A percentile compares a stretch with the other conserved stretches of the same genome.
Evolutionary conservation across 768 basidiomycete species (phyloP).

Genomic region (Russula olivacea): DNA sequence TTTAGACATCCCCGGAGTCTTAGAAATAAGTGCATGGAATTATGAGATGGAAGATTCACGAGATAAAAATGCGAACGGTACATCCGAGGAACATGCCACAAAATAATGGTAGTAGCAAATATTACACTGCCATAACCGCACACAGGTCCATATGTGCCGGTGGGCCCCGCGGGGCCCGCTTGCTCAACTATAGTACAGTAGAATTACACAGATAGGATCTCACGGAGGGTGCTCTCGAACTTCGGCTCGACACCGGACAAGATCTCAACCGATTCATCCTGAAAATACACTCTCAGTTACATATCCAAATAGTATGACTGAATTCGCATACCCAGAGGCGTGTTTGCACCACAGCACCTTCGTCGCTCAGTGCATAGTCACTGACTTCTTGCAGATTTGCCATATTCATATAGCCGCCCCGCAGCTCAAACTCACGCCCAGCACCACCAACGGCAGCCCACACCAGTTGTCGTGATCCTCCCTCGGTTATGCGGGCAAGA

Average conservation of each 20-base stretch:
- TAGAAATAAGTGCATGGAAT: too few species aligned
- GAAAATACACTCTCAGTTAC: neutral
- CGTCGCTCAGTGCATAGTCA: constrained; percentile 21
- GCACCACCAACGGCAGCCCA: constrained; percentile 19
- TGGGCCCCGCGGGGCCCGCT: too few species aligned
- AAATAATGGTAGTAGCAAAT: too few species aligned
- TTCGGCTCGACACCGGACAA: constrained; percentile 10
- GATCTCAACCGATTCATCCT: constrained; percentile 21
- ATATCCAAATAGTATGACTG: neutral
- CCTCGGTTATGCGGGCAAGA: constrained; percentile 9
- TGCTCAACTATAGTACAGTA: constrained; percentile 33
- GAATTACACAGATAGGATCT: neutral
- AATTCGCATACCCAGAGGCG: constrained; percentile 12
- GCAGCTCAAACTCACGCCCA: constrained; percentile 12
- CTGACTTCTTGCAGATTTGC: constrained; percentile 12
- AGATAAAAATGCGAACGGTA: too few species aligned
- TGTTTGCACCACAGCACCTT: constrained; percentile 8
- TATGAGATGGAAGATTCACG: too few species aligned
- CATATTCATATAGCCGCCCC: constrained; percentile 10
- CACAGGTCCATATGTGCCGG: neutral
- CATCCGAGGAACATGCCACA: too few species aligned
- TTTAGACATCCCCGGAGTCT: too few species aligned
- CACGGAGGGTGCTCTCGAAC: constrained; percentile 3
- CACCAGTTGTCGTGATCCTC: constrained; percentile 18
- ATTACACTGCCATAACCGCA: neutral